Base-by-base conservation (phyloP, 495 filamentous ascomycete genomes). In the Glarea lozoyensis region DNA sequence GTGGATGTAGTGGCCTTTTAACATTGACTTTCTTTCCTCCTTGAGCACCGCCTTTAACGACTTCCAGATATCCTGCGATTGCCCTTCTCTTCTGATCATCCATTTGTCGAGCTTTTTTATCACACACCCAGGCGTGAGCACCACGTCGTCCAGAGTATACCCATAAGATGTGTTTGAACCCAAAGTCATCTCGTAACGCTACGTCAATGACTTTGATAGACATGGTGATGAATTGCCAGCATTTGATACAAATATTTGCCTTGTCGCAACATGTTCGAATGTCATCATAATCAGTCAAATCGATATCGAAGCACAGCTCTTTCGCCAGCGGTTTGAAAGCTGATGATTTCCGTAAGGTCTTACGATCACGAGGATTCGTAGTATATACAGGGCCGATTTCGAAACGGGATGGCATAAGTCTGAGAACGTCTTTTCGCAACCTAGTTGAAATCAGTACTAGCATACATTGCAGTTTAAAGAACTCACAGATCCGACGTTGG, bases 71-170 rank as follows among this genome's bases (percentile, higher is more conserved):
- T 6, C 81, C 77, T 3, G 86, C 86, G 34, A 98, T 75, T 2
- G 88, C 84, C 46, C 76, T 79, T 22, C 92, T 73, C 53, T 85
- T 86, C 39, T 78, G 68, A 57, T 97, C 92, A 52, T 94, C 81
- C 63, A 98, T 70, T 27, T 69, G 68, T 45, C 92, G 73, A 3
- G 88, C 92, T 36, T 79, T 77, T 45, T 82, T 83, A 61, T 98
- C 92, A 58, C 90, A 95, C n/a, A 98, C 84, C 92, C 92, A 98
- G 6, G 90, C 92, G 79, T 98, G 92, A 12, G 82, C 88, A 61
- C 92, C 92, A 76, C 92, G 77, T 57, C 92, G 83, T 24, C 92
- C 92, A 0, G 92, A 97, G 62, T 96, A 98, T 1, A 98, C 89
- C 92, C 92, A 98, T 53, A 98, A 71, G 49, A 98, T 88, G 59